Evolutionary conservation across 2,329 filamentous ascomycete genomes (phyloP).

Genomic region (Periglandula ipomoeae): DNA sequence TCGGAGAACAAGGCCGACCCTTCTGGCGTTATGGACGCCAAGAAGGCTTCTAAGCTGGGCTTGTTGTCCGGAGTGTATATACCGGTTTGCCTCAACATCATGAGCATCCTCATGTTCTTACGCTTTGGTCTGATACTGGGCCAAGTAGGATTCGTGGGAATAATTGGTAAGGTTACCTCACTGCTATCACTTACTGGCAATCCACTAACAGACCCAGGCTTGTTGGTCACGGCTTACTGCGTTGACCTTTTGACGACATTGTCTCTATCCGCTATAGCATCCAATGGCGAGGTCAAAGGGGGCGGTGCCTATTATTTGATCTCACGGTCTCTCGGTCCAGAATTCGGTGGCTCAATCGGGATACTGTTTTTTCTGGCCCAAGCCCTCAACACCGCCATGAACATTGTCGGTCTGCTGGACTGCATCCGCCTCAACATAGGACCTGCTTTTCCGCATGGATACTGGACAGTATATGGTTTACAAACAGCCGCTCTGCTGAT

Average conservation of each 20-base stretch:
- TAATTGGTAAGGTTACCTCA: slow-evolving; percentile 52
- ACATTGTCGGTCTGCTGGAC: slow-evolving; percentile 77
- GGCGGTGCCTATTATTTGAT: slow-evolving; percentile 87
- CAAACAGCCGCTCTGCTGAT: slow-evolving; percentile 60
- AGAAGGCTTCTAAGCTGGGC: slow-evolving; percentile 55
- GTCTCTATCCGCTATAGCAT: slow-evolving; percentile 80
- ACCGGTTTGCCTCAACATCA: slow-evolving; percentile 78
- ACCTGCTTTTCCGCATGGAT: slow-evolving; percentile 54
- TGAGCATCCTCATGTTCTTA: slow-evolving; percentile 88
- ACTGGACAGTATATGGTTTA: slow-evolving; percentile 71
- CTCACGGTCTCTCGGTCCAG: slow-evolving; percentile 73
- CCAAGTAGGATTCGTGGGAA: slow-evolving; percentile 69
- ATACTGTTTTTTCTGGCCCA: slow-evolving; percentile 88
- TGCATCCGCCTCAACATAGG: slow-evolving; percentile 72
- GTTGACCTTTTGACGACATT: slow-evolving; percentile 79
- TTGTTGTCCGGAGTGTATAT: slow-evolving; percentile 76
- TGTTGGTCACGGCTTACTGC: slow-evolving; percentile 66
- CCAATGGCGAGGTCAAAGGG: slow-evolving; percentile 80
- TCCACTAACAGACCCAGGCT: slow-evolving; percentile 34
- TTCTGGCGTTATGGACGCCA: slow-evolving; percentile 23
- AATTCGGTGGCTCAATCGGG: slow-evolving; percentile 83
- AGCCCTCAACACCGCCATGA: slow-evolving; percentile 78
- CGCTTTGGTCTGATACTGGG: slow-evolving; percentile 80
- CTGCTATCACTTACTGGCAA: not conserved
- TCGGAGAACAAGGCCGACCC: slow-evolving; percentile 9